Evolutionary conservation across 768 basidiomycete species (phyloP), one percentile per base, ranked within the genome.

Genomic region (Butyriboletus loyo): DNA sequence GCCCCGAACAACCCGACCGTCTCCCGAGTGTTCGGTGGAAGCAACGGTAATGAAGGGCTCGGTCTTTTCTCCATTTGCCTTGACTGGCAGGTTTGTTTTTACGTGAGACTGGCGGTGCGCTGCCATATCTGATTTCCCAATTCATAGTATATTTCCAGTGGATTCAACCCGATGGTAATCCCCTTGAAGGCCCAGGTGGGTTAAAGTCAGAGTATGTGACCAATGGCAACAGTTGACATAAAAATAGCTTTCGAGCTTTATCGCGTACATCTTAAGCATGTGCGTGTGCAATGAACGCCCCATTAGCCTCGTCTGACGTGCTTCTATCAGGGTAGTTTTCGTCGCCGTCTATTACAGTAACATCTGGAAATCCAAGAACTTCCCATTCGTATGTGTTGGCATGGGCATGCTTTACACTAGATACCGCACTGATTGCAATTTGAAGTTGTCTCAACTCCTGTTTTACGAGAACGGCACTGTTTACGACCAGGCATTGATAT

Each of bases 31-130:
- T 84, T 85, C 58, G 84, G 84, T 46, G 84, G 84, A 36, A 80
- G 76, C 35, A 77, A 80, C 30, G 83, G 76, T 49, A 84, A 86
- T 49, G 83, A 85, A 64, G 83, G 84, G 7, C 74, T 85, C 37
- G 84, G 83, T 11, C 66, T 80, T 46, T 77, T 86, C 39, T 75
- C 83, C 2, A 62, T 85, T 36, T 83, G 74, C 55, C 68, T 86
- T 14, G 84, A 86, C 59, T 86, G 84, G 83, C 80, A 82, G 69
- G 67, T 69, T 50, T 1, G 75, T 45, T 32, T 73, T 36, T 62
- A 76, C 49, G 53, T 40, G 4, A 17, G 38, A 32, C 15, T 9
- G 15, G 5, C 4, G 2, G 2, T 1, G 0, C 32, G 17, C 15
- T 17, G 13, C 40, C 3, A 37, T 25, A 7, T 25, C 5, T 52